Evolutionary conservation across 2,329 filamentous ascomycete species (phyloP), one percentile per base, ranked within the genome.

Genomic region (Fusarium sp.): DNA sequence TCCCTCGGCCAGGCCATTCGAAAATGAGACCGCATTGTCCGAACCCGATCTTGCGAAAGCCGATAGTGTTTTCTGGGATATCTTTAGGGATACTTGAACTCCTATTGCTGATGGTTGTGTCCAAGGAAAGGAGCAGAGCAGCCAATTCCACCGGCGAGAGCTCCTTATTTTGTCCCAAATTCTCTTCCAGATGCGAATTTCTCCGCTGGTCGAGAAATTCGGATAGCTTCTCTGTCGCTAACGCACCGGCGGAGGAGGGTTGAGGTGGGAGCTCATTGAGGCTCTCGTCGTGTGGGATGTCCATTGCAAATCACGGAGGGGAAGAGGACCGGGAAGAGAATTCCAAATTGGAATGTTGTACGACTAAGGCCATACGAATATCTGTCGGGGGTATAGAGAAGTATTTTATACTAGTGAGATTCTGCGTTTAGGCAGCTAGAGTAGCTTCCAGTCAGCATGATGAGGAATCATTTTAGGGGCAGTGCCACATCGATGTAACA

Each of bases 11-110:
- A 15, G 76, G 72, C 12, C 65, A 57, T 32, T 74, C 65, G 40
- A 79, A 77, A 25, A 80, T 47, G 11, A 79, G 65, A 6, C 78
- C 76, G 58, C 79, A 80, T 52, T 79, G 78, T 2, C 78, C 77
- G 52, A 80, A 79, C 1, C 77, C 77, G 17, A 80, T 78, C 43
- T 74, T 79, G 20, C 72, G 56, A 17, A 65, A 72, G 3, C 66
- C 58, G 4, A 69, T 63, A 6, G 6, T 32, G 2, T 47, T 30
- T 47, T 10, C 9, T 10, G 14, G 27, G 8, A 33, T 57, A 12
- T 25, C 14, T 35, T 33, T 11, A 14, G 27, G 10, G 33, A 38
- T 32, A 12, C 7, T 8, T 7, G 10, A 3, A 22, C 45, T 4
- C 3, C 10, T 8, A 32, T n/a, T n/a, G 11, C 12, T 54, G n/a